A percentile compares a stretch with the other conserved stretches of the same genome.
Evolutionary conservation across 306 rosid species (phyloP).

Genomic region (Dalbergia oliveri): DNA sequence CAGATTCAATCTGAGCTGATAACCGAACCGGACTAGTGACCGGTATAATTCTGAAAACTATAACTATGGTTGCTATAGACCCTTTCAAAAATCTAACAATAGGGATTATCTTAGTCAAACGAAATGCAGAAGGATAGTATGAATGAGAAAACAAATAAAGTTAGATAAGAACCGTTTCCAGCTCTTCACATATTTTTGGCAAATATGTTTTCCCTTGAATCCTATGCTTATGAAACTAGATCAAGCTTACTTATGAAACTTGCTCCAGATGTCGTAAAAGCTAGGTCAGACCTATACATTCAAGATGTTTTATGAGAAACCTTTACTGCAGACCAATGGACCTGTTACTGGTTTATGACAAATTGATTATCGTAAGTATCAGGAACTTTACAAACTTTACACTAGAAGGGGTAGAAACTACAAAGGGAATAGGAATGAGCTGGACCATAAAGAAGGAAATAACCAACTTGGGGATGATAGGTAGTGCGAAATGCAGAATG

Average conservation of each 20-base stretch:
- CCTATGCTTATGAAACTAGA: not conserved
- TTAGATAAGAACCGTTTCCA: too few species aligned
- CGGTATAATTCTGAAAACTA: too few species aligned
- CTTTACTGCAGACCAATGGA: not conserved
- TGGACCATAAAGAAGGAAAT: too few species aligned
- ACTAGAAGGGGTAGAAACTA: too few species aligned
- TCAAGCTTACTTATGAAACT: not conserved
- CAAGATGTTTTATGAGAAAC: not conserved
- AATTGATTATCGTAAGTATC: not conserved
- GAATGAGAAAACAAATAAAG: not conserved
- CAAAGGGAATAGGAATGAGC: too few species aligned
- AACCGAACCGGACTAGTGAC: too few species aligned
- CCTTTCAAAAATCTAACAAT: not conserved
- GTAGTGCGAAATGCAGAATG: too few species aligned
- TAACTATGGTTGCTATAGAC: not conserved
- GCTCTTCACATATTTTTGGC: too few species aligned
- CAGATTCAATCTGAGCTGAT: too few species aligned
- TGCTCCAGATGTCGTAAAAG: not conserved
- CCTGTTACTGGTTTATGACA: not conserved
- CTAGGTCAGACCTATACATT: constrained; percentile 10
- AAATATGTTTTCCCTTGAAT: not conserved
- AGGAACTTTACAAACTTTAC: not conserved
- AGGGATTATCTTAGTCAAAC: not conserved
- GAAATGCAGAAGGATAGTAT: not conserved
- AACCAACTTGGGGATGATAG: too few species aligned